Conservation (phyloP, 805 yeast species). For the Ogataea neopini region DNA sequence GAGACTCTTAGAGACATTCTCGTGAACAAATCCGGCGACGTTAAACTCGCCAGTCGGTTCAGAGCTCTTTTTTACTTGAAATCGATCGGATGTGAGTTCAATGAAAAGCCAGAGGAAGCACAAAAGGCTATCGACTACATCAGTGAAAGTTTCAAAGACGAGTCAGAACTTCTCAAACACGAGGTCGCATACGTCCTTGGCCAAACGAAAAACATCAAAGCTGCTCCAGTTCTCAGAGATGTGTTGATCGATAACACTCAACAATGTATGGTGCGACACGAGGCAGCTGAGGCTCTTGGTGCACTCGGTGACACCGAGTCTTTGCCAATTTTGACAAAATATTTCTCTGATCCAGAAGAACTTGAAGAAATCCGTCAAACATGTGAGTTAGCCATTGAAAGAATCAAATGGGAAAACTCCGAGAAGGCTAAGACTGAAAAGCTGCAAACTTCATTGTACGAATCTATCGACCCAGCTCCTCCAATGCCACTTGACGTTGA, state of each 20-base stretch:
- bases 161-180: slow-evolving; percentile 89
- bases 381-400: slow-evolving; percentile 93
- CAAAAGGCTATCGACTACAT: slow-evolving; percentile 75
- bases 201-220: slow-evolving; percentile 81
- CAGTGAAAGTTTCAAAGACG: slow-evolving; percentile 77
- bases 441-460: slow-evolving; percentile 73
- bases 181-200: slow-evolving; percentile 98
- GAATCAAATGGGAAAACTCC: slow-evolving; percentile 90
- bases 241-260: slow-evolving; percentile 69
- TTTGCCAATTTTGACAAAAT: slow-evolving; percentile 62
- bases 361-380: slow-evolving; percentile 90
- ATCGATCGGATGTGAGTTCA: slow-evolving; percentile 76
- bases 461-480: slow-evolving; percentile 97
- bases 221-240: slow-evolving; percentile 72
- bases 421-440: slow-evolving; percentile 64
- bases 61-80: slow-evolving; percentile 93
- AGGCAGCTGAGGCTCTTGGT: slow-evolving; percentile 98
- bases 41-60: slow-evolving; percentile 81
- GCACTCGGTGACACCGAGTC: slow-evolving; percentile 86
- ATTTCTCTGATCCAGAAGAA: slow-evolving; percentile 66
- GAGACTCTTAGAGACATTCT: slow-evolving; percentile 75
- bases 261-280: slow-evolving; percentile 97
- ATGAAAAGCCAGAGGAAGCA: slow-evolving; percentile 53
- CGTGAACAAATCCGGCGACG: slow-evolving; percentile 63
- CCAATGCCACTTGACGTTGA: slow-evolving; percentile 66